Evolutionary conservation across 495 filamentous ascomycete species (phyloP), one percentile per base, ranked within the genome.

Genomic region (Penicillium bialowiezense): DNA sequence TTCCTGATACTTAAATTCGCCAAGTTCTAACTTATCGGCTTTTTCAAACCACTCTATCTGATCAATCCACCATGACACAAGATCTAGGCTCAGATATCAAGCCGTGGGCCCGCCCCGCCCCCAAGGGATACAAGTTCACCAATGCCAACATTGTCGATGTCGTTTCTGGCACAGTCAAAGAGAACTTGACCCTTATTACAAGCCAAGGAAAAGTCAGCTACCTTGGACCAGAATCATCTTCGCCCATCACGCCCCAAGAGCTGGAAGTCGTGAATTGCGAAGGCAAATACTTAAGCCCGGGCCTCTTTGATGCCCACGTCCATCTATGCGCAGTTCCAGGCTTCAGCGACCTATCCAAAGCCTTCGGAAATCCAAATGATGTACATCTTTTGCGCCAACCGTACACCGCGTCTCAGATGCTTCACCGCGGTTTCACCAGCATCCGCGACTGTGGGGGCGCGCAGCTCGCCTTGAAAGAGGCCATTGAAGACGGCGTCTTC

Each of bases 231-330:
- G 43, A 45, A 10, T 15, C 58, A 15, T 52, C 53, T 18, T 41
- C 48, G 9, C 48, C 52, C 13, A 5, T 13, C 14, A 21, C 53
- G 8, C 50, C 56, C 15, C 34, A 26, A 20, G 50, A 55, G 18
- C 36, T 56, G 1, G 45, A 36, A 2, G 20, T 56, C 8, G 47
- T 79, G 18, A 68, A 79, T 49, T 60, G 69, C n/a, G 58, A 66
- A 9, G 75, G 72, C 19, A 69, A 64, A 29, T 81, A 68, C 51
- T 50, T 81, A 7, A 70, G 74, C 24, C 78, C 79, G 0, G 78
- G 78, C 7, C 68, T 82, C 0, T 77, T 81, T n/a, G 79, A 82
- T 54, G 71, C 71, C 51, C 79, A 82, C 40, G 76, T 81, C 12
- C 79, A 81, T 48, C 60, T 81, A 39, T 64, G 59, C 13, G 65